Conservation (phyloP, 2,329 filamentous ascomycete genomes). For the Fusarium pseudoanthophilum region DNA sequence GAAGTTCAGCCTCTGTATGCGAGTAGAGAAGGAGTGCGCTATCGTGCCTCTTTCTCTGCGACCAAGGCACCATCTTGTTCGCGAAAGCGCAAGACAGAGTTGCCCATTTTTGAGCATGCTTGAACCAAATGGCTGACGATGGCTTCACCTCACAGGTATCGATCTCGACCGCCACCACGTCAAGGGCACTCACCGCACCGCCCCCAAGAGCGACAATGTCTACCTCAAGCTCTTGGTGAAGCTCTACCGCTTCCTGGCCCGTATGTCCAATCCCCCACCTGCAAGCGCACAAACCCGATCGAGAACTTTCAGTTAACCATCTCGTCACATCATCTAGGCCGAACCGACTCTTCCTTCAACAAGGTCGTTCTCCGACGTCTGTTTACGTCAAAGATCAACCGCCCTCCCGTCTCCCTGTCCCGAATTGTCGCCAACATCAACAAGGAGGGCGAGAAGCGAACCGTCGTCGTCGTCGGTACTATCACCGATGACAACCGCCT, state of each 20-base stretch:
- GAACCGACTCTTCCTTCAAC: slow-evolving; percentile 98
- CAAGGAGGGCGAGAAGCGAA: slow-evolving; percentile 79
- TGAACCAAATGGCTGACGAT: slow-evolving; percentile 71
- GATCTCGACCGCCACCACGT: slow-evolving; percentile 78
- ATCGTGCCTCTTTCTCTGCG: slow-evolving; percentile 38
- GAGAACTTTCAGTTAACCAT: slow-evolving; percentile 20
- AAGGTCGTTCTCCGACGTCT: slow-evolving; percentile 97
- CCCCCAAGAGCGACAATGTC: slow-evolving; percentile 97
- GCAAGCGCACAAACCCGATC: background rate
- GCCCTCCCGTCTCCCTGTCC: slow-evolving; percentile 92
- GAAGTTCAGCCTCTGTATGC: slow-evolving; percentile 59
- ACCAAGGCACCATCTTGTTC: slow-evolving; percentile 46
- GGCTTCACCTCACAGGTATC: slow-evolving; percentile 69
- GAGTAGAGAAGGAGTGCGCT: slow-evolving; percentile 55
- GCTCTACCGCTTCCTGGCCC: slow-evolving; percentile 96
- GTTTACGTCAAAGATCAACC: slow-evolving; percentile 99
- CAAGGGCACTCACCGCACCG: slow-evolving; percentile 84
- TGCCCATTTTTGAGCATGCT: slow-evolving; percentile 67
- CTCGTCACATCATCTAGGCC: slow-evolving; percentile 65
- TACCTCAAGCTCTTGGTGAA: slow-evolving; percentile 98
- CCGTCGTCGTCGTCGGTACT: slow-evolving; percentile 92
- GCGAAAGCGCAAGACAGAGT: slow-evolving; percentile 46
- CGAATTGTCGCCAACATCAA: slow-evolving; percentile 80
- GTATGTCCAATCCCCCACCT: slow-evolving; percentile 69
- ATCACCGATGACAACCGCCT: slow-evolving; percentile 98